Evolutionary conservation across 768 basidiomycete genomes (phyloP), one percentile per base, ranked within the genome.

Genomic region (Russula virescens): DNA sequence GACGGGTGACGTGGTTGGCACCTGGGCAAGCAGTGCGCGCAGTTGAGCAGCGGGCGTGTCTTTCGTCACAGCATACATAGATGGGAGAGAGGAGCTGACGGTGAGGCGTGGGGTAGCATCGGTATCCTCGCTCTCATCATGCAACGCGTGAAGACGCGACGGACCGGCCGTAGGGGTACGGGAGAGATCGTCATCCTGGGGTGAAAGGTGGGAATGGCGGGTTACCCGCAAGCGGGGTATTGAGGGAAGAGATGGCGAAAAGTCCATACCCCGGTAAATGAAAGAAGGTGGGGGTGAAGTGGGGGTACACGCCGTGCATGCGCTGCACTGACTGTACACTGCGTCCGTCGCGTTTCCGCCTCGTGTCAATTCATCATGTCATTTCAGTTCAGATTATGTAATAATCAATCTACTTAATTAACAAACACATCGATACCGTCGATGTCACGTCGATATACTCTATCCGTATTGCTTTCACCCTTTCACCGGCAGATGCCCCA

Each of bases 71-170:
- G 61, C 55, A 40, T 45, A 53, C 18, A 51, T 59, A 25, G 67
- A 63, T 13, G 65, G 67, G 40, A 68, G 63, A 51, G 64, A 58
- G 8, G 65, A 62, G 45, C 55, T 66, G 23, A 63, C 34, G 1
- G 65, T 25, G 28, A 66, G 45, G 21, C 67, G 67, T 21, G 67
- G 67, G 2, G 67, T 68, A 19, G 61, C 46, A 5, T 68, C 65
- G 9, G 48, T 50, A 46, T 68, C 67, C 46, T 68, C 67, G n/a
- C 31, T 45, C 26, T 68, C 65, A 40, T 57, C 60, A 6, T 65
- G 58, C 16, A 47, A 31, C 56, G 46, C 55, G 49, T 55, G 55
- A 25, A 65, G 56, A 53, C 61, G 64, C 51, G 64, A 65, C 56
- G 64, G 64, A 14, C 64, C 64, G 49, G 64, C 64, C 28, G 57